phyloP scores from a whole-genome alignment of 2,329 filamentous ascomycete species.

The Penicillium capsulatum region DNA sequence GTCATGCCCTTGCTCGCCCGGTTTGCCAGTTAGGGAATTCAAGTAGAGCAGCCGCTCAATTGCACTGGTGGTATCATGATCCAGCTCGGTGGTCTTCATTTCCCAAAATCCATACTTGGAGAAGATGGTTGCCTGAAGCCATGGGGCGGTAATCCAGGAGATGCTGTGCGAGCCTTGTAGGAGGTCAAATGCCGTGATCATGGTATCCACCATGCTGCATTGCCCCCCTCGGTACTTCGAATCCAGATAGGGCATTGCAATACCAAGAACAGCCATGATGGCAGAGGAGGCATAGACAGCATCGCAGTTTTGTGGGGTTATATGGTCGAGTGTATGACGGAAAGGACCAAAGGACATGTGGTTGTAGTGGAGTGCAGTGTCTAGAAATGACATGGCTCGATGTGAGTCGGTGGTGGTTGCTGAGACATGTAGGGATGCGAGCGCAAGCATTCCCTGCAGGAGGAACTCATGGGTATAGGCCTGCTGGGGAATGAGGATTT shows the following conservation, averaged over 20 bases:
- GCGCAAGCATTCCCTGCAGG: constrained; percentile 1
- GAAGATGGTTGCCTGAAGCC: constrained; percentile 5
- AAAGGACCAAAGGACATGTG: constrained; percentile 1
- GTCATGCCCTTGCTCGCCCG: background rate
- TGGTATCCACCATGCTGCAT: constrained; percentile 3
- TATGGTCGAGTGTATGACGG: background rate
- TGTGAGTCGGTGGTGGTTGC: background rate
- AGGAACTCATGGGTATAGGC: constrained; percentile 5
- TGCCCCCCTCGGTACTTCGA: constrained; percentile 1
- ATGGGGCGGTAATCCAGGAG: constrained; percentile 3
- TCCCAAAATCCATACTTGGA: constrained; percentile 3
- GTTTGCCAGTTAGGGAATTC: background rate
- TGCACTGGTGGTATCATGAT: background rate
- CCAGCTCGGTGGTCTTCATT: background rate
- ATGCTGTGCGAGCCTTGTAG: constrained; percentile 2
- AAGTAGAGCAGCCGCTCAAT: background rate
- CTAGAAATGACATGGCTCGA: background rate
- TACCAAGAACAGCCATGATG: constrained; percentile 3
- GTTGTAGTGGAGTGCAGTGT: constrained; percentile 5
- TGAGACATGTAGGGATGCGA: constrained; percentile 1
- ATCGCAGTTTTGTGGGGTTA: constrained; percentile 5
- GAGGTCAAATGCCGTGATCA: constrained; percentile 3
- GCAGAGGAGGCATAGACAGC: constrained; percentile 4
- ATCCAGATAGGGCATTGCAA: constrained; percentile 2
- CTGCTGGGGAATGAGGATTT: background rate